Percentiles rank a stretch among this genome's conserved stretches.
Conservation (phyloP, 768 basidiomycete species). For the Pisolithus albus region DNA sequence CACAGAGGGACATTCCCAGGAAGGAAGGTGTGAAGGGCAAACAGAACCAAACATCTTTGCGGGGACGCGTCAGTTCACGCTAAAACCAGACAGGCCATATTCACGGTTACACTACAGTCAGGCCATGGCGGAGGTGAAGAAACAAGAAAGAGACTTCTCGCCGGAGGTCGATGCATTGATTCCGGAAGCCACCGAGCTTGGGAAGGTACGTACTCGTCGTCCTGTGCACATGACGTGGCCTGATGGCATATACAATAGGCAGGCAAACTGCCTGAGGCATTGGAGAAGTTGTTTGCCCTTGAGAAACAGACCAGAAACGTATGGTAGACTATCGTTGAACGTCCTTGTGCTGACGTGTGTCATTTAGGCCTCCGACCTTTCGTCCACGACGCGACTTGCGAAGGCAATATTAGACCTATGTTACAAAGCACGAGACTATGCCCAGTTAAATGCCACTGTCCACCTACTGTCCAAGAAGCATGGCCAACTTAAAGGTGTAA, state of each 20-base stretch:
- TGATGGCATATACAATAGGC: conserved; percentile 39
- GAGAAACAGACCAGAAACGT: conserved; percentile 99
- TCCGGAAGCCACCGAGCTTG: conserved; percentile 57
- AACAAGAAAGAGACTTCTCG: conserved; percentile 83
- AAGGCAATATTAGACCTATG: conserved; percentile 65
- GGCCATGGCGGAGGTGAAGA: conserved; percentile 74
- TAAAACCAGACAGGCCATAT: conserved; percentile 30
- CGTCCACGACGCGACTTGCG: conserved; percentile 84
- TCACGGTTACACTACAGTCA: conserved; percentile 34
- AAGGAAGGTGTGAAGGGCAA: conserved; percentile 16
- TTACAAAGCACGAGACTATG: conserved; percentile 65
- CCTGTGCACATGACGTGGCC: conserved; percentile 6
- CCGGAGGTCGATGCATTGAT: conserved; percentile 73
- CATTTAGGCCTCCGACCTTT: conserved; percentile 81
- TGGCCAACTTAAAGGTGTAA: conserved; percentile 87
- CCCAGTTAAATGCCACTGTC: conserved; percentile 64
- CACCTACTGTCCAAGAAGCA: conserved; percentile 85
- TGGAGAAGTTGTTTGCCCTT: conserved; percentile 82
- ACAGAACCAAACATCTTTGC: conserved; percentile 43
- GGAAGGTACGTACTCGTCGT: conserved; percentile 49
- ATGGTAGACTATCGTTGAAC: conserved; percentile 16
- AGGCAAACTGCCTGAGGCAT: conserved; percentile 74
- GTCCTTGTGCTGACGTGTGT: neutral
- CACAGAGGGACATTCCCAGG: conserved; percentile 17
- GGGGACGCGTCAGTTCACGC: conserved; percentile 51